Percentiles rank a stretch among this genome's conserved stretches.
Conservation (phyloP, 1,284 basidiomycete species). For the Hypsizygus ulmarius region DNA sequence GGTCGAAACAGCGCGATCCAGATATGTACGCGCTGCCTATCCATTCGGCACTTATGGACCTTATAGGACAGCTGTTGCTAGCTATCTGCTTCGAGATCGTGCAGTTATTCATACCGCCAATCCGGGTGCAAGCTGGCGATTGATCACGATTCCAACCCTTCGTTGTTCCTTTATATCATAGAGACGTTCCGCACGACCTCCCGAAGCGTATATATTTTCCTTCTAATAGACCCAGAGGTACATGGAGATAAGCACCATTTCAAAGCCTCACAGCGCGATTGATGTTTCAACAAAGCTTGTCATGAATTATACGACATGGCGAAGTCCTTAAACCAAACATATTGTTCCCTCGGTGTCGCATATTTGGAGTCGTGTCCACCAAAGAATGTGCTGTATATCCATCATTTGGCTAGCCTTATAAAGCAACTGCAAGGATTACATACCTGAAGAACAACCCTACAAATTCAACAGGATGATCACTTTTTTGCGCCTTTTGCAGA, state of each 20-base stretch:
- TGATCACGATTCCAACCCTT: no score
- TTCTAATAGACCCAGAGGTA: no score
- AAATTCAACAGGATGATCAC: slow-evolving; percentile 46
- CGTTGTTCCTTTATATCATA: no score
- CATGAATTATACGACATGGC: slow-evolving; percentile 30
- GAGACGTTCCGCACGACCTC: no score
- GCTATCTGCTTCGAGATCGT: slow-evolving; percentile 73
- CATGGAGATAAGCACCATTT: no score
- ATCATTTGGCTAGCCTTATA: neutral
- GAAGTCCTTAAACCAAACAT: slow-evolving; percentile 74
- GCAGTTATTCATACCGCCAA: slow-evolving; percentile 20
- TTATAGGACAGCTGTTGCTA: slow-evolving; percentile 85
- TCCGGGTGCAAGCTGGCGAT: neutral
- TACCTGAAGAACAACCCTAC: slow-evolving; percentile 75
- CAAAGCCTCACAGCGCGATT: no score
- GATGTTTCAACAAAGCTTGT: neutral
- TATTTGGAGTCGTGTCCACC: slow-evolving; percentile 66
- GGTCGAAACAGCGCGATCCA: slow-evolving; percentile 83
- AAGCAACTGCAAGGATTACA: slow-evolving; percentile 5
- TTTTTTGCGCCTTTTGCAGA: neutral
- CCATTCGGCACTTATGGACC: slow-evolving; percentile 87
- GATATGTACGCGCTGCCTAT: slow-evolving; percentile 94
- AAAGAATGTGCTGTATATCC: slow-evolving; percentile 65
- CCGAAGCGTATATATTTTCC: no score
- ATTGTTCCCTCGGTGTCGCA: slow-evolving; percentile 69